These are phyloP conservation scores for Trichophyton mentagrophytes DNA, from an alignment of 2,329 filamentous ascomycete species.

Conservation along the genomic window DNA sequence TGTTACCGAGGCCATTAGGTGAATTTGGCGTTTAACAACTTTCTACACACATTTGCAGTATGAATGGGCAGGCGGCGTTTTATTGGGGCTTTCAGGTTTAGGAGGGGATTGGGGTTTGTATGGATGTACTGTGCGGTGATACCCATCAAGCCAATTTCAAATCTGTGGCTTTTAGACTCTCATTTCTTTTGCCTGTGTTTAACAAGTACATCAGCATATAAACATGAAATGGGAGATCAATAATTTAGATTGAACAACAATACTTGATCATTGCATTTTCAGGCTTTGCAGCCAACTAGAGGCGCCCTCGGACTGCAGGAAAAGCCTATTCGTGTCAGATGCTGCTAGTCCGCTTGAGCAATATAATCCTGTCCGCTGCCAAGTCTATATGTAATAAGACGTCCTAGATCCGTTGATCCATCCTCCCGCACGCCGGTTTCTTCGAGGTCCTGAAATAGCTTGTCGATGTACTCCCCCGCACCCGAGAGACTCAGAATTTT, in stretches of 20 bases:
- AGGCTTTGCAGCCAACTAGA: too few relatives aligned
- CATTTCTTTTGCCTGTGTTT: background rate
- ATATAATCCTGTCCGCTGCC: background rate
- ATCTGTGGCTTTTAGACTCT: background rate
- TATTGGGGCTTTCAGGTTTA: background rate
- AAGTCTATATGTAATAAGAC: slow-evolving; percentile 6
- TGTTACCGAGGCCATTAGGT: slow-evolving; percentile 12
- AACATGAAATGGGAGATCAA: too few relatives aligned
- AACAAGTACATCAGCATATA: too few relatives aligned
- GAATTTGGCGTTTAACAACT: background rate
- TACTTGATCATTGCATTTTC: too few relatives aligned
- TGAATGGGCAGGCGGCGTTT: background rate
- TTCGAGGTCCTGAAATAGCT: slow-evolving; percentile 14
- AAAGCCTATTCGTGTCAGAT: too few relatives aligned
- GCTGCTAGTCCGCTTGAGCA: background rate
- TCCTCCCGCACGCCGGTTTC: slow-evolving; percentile 12
- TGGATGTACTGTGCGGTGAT: background rate
- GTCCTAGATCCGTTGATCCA: slow-evolving; percentile 11
- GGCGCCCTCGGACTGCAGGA: too few relatives aligned
- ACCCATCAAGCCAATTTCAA: background rate
- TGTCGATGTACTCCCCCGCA: slow-evolving; percentile 16
- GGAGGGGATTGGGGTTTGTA: background rate
- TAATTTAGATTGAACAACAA: too few relatives aligned
- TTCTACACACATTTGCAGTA: background rate
- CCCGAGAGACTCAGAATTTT: slow-evolving; percentile 17